These are phyloP conservation scores for Curvularia hawaiiensis DNA, from an alignment of 2,329 filamentous ascomycete genomes.

Conservation along the genomic window DNA sequence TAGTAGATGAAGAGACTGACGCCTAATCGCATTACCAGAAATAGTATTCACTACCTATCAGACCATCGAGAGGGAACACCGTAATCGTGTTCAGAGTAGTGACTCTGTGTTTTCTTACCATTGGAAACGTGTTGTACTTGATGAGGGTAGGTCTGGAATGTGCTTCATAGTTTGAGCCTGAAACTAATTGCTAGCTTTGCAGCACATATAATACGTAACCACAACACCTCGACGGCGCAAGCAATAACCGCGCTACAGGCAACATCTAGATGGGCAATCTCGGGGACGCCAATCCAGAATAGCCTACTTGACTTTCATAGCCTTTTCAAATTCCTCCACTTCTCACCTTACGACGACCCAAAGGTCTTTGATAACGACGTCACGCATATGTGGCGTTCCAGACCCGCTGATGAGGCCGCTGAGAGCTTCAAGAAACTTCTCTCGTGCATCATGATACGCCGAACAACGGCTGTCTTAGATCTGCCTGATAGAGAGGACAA, in stretches of 20 bases:
- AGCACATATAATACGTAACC: slow-evolving; percentile 37
- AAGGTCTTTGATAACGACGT: slow-evolving; percentile 51
- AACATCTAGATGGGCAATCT: slow-evolving; percentile 58
- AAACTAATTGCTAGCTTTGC: not conserved
- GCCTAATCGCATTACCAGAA: not conserved
- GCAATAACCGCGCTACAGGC: slow-evolving; percentile 48
- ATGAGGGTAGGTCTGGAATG: not conserved
- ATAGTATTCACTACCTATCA: not conserved
- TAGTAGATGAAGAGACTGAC: not conserved
- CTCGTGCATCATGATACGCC: slow-evolving; percentile 47
- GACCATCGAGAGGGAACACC: not conserved
- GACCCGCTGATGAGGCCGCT: slow-evolving; percentile 43
- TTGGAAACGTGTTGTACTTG: not conserved
- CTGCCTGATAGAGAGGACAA: slow-evolving; percentile 47
- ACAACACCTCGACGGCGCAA: slow-evolving; percentile 7
- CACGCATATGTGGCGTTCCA: slow-evolving; percentile 46
- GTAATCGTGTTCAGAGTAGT: not conserved
- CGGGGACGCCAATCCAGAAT: slow-evolving; percentile 50
- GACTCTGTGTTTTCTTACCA: not conserved
- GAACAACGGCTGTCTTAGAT: slow-evolving; percentile 47
- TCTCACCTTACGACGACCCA: slow-evolving; percentile 30
- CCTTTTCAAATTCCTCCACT: slow-evolving; percentile 24
- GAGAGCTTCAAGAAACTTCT: slow-evolving; percentile 50
- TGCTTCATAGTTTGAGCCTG: not conserved
- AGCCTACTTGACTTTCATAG: slow-evolving; percentile 22